Percentiles rank a stretch among this genome's conserved stretches.
phyloP scores from a whole-genome alignment of 768 basidiomycete genomes.

The Rubroboletus satanas region DNA sequence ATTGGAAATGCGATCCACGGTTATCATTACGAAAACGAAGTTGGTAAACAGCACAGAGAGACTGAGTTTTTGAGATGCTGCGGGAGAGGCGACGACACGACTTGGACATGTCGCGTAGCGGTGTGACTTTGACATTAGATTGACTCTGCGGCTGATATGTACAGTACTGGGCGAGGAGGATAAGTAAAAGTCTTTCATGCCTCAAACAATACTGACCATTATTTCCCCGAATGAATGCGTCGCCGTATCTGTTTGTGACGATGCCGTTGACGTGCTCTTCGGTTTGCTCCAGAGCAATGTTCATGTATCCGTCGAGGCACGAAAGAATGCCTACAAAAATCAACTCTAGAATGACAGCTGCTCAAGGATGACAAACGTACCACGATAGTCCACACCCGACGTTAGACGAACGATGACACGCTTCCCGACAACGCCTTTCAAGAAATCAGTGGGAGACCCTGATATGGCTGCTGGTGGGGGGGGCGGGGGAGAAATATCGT shows the following conservation, averaged over 20 bases:
- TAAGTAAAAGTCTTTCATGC: background rate
- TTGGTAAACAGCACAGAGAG: background rate
- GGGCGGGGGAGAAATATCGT: conserved; percentile 44
- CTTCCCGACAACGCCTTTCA: conserved; percentile 97
- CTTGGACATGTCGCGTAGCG: background rate
- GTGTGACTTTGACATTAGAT: conserved; percentile 34
- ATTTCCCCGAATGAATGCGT: conserved; percentile 93
- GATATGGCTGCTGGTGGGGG: conserved; percentile 45
- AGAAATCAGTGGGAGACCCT: conserved; percentile 88
- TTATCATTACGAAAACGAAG: background rate
- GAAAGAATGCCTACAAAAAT: conserved; percentile 73
- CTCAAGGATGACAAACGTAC: conserved; percentile 38
- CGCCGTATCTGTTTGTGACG: conserved; percentile 89
- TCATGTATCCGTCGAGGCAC: conserved; percentile 98
- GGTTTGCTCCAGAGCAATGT: conserved; percentile 95
- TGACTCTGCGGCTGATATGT: conserved; percentile 70
- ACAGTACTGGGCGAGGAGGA: conserved; percentile 50
- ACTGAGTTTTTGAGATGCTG: background rate
- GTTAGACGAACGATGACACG: conserved; percentile 87
- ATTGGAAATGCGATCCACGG: background rate
- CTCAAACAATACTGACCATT: conserved; percentile 54
- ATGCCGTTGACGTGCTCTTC: conserved; percentile 89
- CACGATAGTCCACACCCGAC: conserved; percentile 90
- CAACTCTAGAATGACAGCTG: background rate
- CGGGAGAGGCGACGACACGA: background rate